Base-by-base conservation (phyloP, 2,329 filamentous ascomycete species). In the Cladobotryum protrusum region DNA sequence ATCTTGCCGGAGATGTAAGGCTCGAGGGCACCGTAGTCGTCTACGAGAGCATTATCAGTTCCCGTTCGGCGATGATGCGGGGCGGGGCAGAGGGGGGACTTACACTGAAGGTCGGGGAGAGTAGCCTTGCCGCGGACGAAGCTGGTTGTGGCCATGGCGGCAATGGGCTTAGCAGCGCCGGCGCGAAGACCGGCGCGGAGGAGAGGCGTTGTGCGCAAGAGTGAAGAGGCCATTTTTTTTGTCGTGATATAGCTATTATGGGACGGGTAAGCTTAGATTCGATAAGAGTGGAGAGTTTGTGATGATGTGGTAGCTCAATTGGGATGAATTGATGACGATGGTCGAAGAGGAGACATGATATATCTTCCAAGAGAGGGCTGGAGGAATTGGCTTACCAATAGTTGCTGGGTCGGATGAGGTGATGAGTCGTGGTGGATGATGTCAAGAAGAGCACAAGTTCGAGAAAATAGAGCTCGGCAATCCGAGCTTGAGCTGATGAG, bases 1-100 rank as follows among this genome's bases (percentile, higher is more conserved):
- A 96, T 96, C 73, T 93, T 83, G 68, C 87, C 86, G 44, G 86
- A 91, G 74, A 96, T 83, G 64, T 77, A 66, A 45, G 82, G 82
- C 75, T 99, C 93, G 62, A 99, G 89, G 47, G 91, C 93, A 67
- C 86, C 89, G 71, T 96, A 99, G 78, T 96, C 93, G 68, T 97
- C 92, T 96, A 3, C 14, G 20, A 14, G 34, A n/a, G 35, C 43
- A 29, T 29, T 47, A 9, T 45, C 43, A 37, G 24, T 48, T 13
- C 53, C n/a, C 45, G 13, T 45, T n/a, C 19, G 18, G 7, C 8
- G 15, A 4, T 12, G 8, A 34, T 24, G 37, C 18, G 14, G 9
- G 12, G 20, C 18, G 14, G 34, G 42, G 18, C 35, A 8, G 5
- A 17, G 11, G 15, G 33, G 18, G 19, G 18, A 47, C 74, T 62